A percentile compares a stretch with the other conserved stretches of the same genome.
Evolutionary conservation across 371 early-diverging fungal species (phyloP).

Genomic region (Umbelopsis sp.): DNA sequence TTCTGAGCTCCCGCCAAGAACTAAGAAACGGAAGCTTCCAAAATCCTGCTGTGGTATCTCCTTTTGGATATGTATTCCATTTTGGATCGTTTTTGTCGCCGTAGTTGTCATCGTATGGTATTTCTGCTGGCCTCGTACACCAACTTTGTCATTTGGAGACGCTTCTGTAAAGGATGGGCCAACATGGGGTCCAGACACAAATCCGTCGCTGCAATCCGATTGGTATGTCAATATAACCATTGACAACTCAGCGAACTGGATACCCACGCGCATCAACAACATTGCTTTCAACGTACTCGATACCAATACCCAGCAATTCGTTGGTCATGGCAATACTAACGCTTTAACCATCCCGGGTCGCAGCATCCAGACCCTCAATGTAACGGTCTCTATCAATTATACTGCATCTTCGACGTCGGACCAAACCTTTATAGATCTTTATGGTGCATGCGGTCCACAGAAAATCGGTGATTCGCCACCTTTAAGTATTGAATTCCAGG

Average conservation of each 20-base stretch:
- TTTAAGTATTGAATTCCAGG: constrained; percentile 31
- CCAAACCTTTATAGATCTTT: constrained; percentile 31
- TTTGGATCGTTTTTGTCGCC: constrained; percentile 1
- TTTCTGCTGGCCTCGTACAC: constrained; percentile 35
- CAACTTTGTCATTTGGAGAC: constrained; percentile 25
- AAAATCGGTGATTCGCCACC: constrained; percentile 28
- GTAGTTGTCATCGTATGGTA: constrained; percentile 32
- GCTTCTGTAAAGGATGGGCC: constrained; percentile 25
- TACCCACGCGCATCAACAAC: constrained; percentile 24
- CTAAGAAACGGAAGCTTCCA: constrained; percentile 8
- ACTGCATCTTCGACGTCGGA: constrained; percentile 22
- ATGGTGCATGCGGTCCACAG: constrained; percentile 37
- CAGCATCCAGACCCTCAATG: constrained; percentile 3
- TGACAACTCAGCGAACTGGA: constrained; percentile 28
- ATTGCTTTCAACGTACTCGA: constrained; percentile 26
- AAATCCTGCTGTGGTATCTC: constrained; percentile 1
- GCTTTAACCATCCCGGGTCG: constrained; percentile 19
- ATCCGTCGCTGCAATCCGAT: constrained; percentile 25
- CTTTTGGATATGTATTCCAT: background rate
- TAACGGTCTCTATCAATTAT: constrained; percentile 25
- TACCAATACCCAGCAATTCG: constrained; percentile 23
- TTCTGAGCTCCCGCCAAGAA: background rate
- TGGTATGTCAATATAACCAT: constrained; percentile 33
- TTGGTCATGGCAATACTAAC: constrained; percentile 22
- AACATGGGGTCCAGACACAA: constrained; percentile 31